These are phyloP conservation scores for Sicyos baderoa DNA, from an alignment of 306 rosid genomes.

Conservation along the genomic window DNA sequence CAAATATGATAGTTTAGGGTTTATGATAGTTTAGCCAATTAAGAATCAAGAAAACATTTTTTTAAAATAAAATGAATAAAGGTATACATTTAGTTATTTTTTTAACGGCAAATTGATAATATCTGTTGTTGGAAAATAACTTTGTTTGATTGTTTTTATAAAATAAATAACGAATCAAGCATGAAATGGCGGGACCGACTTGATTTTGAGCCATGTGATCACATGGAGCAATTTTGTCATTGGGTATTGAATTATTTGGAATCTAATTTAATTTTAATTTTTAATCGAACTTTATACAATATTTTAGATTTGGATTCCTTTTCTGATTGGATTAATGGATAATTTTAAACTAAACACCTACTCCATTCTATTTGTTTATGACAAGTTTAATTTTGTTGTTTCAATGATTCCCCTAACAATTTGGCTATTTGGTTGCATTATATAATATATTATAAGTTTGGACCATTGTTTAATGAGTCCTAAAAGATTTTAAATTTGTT, in stretches of 20 bases:
- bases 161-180: conserved; percentile 22
- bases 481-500: not conserved
- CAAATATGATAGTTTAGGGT: no score
- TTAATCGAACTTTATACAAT: not conserved
- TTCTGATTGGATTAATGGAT: not conserved
- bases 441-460: not conserved
- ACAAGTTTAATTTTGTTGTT: not conserved
- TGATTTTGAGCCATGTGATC: conserved; percentile 59
- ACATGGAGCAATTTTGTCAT: conserved; percentile 56
- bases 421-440: not conserved
- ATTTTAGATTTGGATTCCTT: conserved; percentile 7
- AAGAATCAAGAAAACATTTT: no score
- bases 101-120: no score
- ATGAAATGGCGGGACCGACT: not conserved
- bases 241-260: conserved; percentile 11
- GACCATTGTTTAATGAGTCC: not conserved
- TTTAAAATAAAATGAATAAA: no score
- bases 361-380: not conserved
- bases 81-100: not conserved
- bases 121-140: no score
- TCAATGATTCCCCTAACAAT: not conserved
- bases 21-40: no score
- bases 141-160: no score
- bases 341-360: not conserved
- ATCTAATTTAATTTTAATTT: not conserved